Base-by-base conservation (phyloP, 2,329 filamentous ascomycete genomes). In the Trichoderma koningii region DNA sequence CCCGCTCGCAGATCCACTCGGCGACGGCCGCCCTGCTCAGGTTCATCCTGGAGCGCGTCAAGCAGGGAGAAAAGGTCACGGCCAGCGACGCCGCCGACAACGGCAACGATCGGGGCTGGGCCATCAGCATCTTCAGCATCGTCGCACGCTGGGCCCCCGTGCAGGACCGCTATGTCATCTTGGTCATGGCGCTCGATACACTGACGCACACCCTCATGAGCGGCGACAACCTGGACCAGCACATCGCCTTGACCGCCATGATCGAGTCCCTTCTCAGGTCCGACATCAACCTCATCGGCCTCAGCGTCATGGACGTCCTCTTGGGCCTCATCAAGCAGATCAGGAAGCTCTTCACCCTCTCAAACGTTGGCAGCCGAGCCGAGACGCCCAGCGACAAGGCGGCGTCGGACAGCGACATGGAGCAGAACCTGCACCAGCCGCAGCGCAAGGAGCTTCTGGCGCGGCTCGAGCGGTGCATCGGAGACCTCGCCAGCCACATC, bases 271-370 rank as follows among this genome's bases (percentile, higher is more conserved):
- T 98, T 10, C 81, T 99, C 53, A 89, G 90, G 59, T 97, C 94
- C 0, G 88, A 94, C 48, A 88, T 96, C 73, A 98, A 97, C 76
- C 83, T 98, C 73, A 97, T 99, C 67, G 95, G 95, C 1, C 82
- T 99, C 52, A 97, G 93, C 74, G 90, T 98, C 60, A 98, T 98
- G 88, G 95, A 99, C 75, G 89, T 98, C 19, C 81, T 98, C 30
- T 82, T 96, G 15, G 90, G 92, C 1, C 82, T 99, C 15, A 86
- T 97, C 68, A 89, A 92, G 69, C 92, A 96, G 73, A 90, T 94
- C 74, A 86, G 92, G 70, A 85, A 88, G 71, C 80, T 96, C 9
- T 83, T 97, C 15, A 90, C 92, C 71, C 82, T 92, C 66, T 80
- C 79, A 7, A 79, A 77, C 17, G 76, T 78, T 38, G 68, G 70